Evolutionary conservation across 805 yeast species (phyloP), one percentile per base, ranked within the genome.

Genomic region (Sungouiozyma ichnusensis): DNA sequence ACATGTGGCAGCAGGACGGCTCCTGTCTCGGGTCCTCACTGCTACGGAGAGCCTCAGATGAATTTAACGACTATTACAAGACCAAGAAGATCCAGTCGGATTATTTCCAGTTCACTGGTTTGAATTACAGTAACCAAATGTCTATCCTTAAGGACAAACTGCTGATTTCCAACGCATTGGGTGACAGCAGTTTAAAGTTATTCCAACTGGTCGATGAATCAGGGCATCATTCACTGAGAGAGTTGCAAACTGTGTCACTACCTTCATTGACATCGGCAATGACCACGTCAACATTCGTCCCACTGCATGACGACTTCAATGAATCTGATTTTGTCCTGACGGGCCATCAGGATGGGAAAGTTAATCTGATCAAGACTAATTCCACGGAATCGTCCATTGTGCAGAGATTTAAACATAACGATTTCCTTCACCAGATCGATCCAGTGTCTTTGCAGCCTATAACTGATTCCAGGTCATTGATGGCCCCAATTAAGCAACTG

Each of bases 261-360:
- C 62, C 62, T 3, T 58, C 51, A 2, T 43, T 42, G 18, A 50
- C 52, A 2, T 43, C 42, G 18, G 50, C 52, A 14, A 48, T 54
- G 17, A 45, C 47, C 6, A 33, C 40, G 20, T 36, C 42, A 20
- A 16, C 18, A 15, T 31, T 31, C 8, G 13, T 36, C 4, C 29
- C 29, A 6, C 9, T 17, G 17, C 35, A 42, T 20, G 43, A 45
- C 33, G 45, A 44, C 16, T 36, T 41, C 16, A 43, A 47, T 4
- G 49, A 51, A 32, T 44, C 47, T 15, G 50, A 50, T 16, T 11
- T 48, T 16, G 16, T 81, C 36, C 54, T 78, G n/a, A 72, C 94
- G 0, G 95, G 95, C 9, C 92, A 86, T 57, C 73, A 71, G 40
- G 74, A 76, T 44, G 96, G 96, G 2, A 64, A 73, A 42, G 85